Evolutionary conservation across 208 protist genomes (phyloP).

Genomic region (Borovskyia barvae): DNA sequence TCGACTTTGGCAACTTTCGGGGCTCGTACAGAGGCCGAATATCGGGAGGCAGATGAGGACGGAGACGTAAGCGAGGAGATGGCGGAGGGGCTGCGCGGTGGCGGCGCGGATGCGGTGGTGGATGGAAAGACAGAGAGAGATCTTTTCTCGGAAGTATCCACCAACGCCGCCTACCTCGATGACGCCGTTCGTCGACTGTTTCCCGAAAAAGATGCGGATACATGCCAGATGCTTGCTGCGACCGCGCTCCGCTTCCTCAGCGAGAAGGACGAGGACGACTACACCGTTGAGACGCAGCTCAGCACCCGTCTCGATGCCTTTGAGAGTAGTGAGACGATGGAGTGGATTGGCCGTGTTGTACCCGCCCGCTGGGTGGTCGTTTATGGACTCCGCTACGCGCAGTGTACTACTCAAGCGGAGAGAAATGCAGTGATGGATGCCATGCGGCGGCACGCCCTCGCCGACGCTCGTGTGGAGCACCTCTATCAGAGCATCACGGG

Average conservation of each 20-base stretch:
- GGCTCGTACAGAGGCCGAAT: background rate
- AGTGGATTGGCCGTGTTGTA: conserved; percentile 75
- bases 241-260: conserved; percentile 67
- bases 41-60: conserved; percentile 2
- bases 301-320: conserved; percentile 82
- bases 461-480: conserved; percentile 57
- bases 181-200: conserved; percentile 81
- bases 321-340: conserved; percentile 75
- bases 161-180: conserved; percentile 79
- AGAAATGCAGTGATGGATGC: conserved; percentile 69
- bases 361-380: conserved; percentile 78
- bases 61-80: conserved; percentile 27
- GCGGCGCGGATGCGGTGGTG: background rate
- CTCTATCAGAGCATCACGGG: conserved; percentile 86
- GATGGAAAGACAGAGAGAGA: conserved; percentile 30
- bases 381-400: conserved; percentile 76
- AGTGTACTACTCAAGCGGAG: conserved; percentile 57
- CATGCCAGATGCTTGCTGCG: conserved; percentile 53
- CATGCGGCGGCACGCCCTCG: conserved; percentile 64
- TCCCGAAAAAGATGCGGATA: conserved; percentile 55
- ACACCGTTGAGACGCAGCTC: conserved; percentile 85
- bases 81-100: conserved; percentile 21
- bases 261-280: conserved; percentile 53
- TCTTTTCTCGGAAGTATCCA: conserved; percentile 82
- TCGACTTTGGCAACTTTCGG: background rate